Conservation (phyloP, 2,329 filamentous ascomycete genomes). For the Talaromyces sp. region DNA sequence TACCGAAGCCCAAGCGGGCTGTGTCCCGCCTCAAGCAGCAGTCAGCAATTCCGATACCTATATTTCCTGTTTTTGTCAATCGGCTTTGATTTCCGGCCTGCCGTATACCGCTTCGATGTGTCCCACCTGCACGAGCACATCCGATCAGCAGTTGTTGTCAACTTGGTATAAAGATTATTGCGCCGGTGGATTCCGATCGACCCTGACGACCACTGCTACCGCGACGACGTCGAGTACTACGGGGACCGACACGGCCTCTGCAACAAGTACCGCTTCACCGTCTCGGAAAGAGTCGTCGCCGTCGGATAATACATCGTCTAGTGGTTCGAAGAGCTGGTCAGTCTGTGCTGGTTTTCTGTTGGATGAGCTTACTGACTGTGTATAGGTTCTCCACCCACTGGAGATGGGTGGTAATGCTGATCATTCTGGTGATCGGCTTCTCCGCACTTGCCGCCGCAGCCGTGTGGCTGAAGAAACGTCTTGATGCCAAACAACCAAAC, state of each 20-base stretch:
- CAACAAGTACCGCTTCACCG: not conserved
- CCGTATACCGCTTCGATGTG: conserved; percentile 59
- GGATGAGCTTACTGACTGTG: not conserved
- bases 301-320: not conserved
- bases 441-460: conserved; percentile 63
- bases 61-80: conserved; percentile 70
- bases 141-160: conserved; percentile 58
- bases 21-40: conserved; percentile 58
- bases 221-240: conserved; percentile 23
- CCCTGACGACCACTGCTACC: conserved; percentile 28
- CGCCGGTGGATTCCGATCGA: conserved; percentile 31
- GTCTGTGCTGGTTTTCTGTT: not conserved
- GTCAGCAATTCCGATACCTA: conserved; percentile 53
- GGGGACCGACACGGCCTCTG: conserved; percentile 16
- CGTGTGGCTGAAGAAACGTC: conserved; percentile 68
- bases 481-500: conserved; percentile 58
- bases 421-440: conserved; percentile 69
- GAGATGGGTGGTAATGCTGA: conserved; percentile 78
- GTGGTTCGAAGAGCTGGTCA: conserved; percentile 13
- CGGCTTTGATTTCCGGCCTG: conserved; percentile 57
- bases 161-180: conserved; percentile 71
- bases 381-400: conserved; percentile 66
- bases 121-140: conserved; percentile 53
- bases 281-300: not conserved
- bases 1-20: conserved; percentile 67